Evolutionary conservation across 192 early-diverging fungal species (phyloP).

Genomic region (Backusella sp.): DNA sequence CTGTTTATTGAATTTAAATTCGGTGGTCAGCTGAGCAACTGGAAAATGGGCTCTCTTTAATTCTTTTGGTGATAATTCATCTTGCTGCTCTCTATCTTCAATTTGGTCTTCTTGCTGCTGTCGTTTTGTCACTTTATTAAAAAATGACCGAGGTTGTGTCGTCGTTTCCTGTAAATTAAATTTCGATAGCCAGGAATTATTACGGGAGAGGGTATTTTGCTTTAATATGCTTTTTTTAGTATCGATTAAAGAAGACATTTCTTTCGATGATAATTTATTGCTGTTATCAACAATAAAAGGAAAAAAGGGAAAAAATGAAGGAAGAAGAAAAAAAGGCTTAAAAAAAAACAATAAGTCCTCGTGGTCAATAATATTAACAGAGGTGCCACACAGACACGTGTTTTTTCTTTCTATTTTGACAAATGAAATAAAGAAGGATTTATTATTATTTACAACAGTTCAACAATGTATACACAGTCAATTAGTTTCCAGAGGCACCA

Average conservation of each 20-base stretch:
- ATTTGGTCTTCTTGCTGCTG: not conserved
- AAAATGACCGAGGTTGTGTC: not conserved
- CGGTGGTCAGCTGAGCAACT: conserved; percentile 47
- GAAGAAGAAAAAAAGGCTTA: not conserved
- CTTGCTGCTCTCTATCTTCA: not conserved
- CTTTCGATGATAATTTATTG: not conserved
- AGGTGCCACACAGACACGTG: conserved; percentile 3
- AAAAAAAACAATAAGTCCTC: conserved; percentile 7
- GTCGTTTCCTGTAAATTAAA: not conserved
- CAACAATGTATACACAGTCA: not conserved
- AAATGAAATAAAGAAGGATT: not conserved
- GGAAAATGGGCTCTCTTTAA: conserved; percentile 57
- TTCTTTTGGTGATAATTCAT: conserved; percentile 25
- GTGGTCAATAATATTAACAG: not conserved
- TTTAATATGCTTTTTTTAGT: conserved; percentile 5
- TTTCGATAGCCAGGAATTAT: conserved; percentile 7
- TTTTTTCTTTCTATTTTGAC: not conserved
- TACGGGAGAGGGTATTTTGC: not conserved
- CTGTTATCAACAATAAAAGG: not conserved
- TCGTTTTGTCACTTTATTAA: conserved; percentile 1
- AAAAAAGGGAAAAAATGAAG: not conserved
- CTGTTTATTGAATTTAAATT: conserved; percentile 31
- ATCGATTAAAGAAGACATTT: conserved; percentile 2
- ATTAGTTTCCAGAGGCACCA: not conserved
- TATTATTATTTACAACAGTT: not conserved